Evolutionary conservation across 257 asterid genomes (phyloP), one percentile per base, ranked within the genome.

Genomic region (Gentiana dahurica): DNA sequence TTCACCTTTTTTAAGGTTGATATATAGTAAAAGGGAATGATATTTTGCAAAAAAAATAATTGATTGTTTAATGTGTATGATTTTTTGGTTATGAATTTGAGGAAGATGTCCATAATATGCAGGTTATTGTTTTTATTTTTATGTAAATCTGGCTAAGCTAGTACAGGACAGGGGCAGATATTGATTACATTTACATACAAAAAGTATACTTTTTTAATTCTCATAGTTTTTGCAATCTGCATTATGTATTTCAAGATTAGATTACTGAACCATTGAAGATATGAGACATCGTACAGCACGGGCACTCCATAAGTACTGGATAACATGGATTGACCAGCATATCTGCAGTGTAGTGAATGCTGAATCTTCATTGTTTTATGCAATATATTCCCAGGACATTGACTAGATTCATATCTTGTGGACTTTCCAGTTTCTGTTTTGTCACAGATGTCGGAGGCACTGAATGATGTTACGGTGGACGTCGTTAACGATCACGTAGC

Each of bases 401-500:
- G 54, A 34, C 49, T 53, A 2, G 1, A 24, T 4, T 24, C 37
- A 12, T 51, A 51, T 46, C 54, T 37, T 8, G 24, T 24, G 34
- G 12, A 12, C 0, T 46, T 64, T 0, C 35, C 7, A 39, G 34
- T 36, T 33, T 6, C 43, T 32, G 1, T 46, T 32, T 55, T 15
- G 57, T 35, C 24, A 34, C 8, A 89, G 97, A 79, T 83, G 81
- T 80, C 77, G 41, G 85, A 71, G 39, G 60, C 69, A 36, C 73
- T 43, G 44, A 66, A 68, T 12, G 95, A 72, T 47, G 62, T 74
- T 3, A 78, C 69, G 55, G 53, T 78, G 62, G 95, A 86, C 51
- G 50, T 70, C 36, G 9, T 41, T 41, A 61, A 62, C 67, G 80
- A 79, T 58, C 24, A 24, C 24, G 65, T 76, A 8, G 73, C 89